Evolutionary conservation across 352 stramenopile genomes (phyloP).

Genomic region (Globisporangium polare): DNA sequence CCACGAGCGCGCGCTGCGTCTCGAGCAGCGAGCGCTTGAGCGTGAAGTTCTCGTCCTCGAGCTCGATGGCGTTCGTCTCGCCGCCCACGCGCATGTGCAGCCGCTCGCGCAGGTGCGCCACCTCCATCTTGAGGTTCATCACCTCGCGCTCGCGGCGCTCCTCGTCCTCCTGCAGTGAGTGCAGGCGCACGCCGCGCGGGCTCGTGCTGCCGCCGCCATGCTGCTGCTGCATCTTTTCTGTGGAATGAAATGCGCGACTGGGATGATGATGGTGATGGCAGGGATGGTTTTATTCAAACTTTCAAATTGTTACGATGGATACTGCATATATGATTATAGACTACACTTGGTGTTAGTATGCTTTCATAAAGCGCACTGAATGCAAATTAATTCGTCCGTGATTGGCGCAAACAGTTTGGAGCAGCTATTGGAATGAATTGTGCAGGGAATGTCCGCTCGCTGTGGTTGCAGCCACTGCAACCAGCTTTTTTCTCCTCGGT

Average conservation of each 20-base stretch:
- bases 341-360: neutral
- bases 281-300: neutral
- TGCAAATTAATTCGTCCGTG: neutral
- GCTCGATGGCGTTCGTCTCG: constrained; percentile 64
- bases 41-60: constrained; percentile 75
- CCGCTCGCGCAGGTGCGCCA: constrained; percentile 63
- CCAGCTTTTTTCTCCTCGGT: no score
- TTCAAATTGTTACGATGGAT: neutral
- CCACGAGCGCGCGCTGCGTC: constrained; percentile 41
- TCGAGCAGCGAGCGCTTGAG: constrained; percentile 54
- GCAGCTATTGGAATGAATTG: no score
- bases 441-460: no score
- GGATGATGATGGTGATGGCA: no score
- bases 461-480: no score
- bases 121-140: constrained; percentile 87
- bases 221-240: constrained; percentile 6
- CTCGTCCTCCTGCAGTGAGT: constrained; percentile 43
- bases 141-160: constrained; percentile 58
- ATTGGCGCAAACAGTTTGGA: neutral
- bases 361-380: neutral
- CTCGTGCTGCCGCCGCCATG: neutral
- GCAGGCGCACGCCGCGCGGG: constrained; percentile 27
- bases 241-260: neutral
- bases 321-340: neutral
- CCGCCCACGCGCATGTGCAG: constrained; percentile 69